Evolutionary conservation across 2,329 filamentous ascomycete genomes (phyloP).

Genomic region (Claviceps maximensis): DNA sequence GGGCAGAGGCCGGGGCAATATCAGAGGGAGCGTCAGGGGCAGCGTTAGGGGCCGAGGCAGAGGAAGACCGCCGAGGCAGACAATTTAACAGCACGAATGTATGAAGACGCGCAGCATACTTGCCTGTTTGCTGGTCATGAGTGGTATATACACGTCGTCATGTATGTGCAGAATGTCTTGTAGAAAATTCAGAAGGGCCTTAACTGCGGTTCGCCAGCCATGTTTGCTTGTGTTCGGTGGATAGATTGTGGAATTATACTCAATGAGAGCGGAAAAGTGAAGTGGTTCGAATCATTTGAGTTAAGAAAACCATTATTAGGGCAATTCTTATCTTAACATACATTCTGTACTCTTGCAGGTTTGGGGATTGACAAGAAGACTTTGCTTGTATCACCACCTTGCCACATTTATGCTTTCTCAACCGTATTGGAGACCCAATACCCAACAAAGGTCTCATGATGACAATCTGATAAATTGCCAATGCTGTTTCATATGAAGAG

Average conservation of each 20-base stretch:
- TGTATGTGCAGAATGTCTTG: neutral
- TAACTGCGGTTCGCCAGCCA: neutral
- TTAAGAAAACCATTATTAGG: neutral
- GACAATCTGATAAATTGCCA: too few relatives aligned
- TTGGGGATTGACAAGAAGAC: too few relatives aligned
- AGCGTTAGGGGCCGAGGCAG: constrained; percentile 10
- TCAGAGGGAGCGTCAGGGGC: constrained; percentile 5
- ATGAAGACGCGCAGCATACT: neutral
- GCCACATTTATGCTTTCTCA: too few relatives aligned
- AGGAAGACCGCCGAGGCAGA: neutral
- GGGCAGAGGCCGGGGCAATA: neutral
- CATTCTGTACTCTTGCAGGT: too few relatives aligned
- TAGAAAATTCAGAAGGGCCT: neutral
- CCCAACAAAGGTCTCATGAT: too few relatives aligned
- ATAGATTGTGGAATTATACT: neutral
- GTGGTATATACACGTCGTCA: neutral
- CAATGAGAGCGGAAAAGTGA: neutral
- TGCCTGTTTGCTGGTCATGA: neutral
- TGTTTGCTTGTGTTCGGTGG: neutral
- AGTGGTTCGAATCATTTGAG: neutral
- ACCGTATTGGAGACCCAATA: too few relatives aligned
- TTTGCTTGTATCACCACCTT: too few relatives aligned
- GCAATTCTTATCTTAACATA: too few relatives aligned
- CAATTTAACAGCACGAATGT: neutral
- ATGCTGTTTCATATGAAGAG: too few relatives aligned